Evolutionary conservation across 2,329 filamentous ascomycete genomes (phyloP).

Genomic region (Gremmenia infestans): DNA sequence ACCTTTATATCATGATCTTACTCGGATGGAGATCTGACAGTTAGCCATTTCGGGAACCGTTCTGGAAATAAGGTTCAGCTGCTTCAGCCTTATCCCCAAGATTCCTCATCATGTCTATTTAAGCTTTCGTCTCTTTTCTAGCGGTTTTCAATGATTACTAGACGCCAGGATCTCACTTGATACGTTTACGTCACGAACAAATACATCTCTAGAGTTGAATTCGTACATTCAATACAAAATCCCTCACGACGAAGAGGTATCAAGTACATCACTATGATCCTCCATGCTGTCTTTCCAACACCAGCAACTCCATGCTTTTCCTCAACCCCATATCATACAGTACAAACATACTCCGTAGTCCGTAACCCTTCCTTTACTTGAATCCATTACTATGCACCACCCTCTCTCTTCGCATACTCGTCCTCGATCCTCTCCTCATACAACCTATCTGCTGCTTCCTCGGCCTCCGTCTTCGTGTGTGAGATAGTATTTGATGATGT

Average conservation of each 20-base stretch:
- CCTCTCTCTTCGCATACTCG: slow-evolving; percentile 56
- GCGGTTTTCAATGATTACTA: no score
- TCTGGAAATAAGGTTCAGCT: no score
- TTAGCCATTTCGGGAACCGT: no score
- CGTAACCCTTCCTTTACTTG: neutral
- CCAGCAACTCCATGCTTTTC: neutral
- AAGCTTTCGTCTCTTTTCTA: no score
- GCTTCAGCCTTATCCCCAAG: no score
- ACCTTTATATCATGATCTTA: neutral
- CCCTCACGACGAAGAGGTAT: neutral
- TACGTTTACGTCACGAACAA: neutral
- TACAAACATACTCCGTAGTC: neutral
- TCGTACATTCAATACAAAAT: neutral
- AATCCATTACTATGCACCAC: slow-evolving; percentile 40
- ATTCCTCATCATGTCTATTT: no score
- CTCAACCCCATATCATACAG: neutral
- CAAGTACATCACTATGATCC: slow-evolving; percentile 3
- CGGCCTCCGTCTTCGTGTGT: slow-evolving; percentile 8
- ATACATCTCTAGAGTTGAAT: neutral
- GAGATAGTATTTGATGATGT: neutral
- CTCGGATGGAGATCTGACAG: no score
- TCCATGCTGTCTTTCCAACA: neutral
- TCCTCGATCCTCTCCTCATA: slow-evolving; percentile 57
- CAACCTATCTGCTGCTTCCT: slow-evolving; percentile 27
- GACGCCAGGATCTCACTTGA: neutral